Evolutionary conservation across 495 filamentous ascomycete genomes (phyloP).

Genomic region (Podospora anserina): DNA sequence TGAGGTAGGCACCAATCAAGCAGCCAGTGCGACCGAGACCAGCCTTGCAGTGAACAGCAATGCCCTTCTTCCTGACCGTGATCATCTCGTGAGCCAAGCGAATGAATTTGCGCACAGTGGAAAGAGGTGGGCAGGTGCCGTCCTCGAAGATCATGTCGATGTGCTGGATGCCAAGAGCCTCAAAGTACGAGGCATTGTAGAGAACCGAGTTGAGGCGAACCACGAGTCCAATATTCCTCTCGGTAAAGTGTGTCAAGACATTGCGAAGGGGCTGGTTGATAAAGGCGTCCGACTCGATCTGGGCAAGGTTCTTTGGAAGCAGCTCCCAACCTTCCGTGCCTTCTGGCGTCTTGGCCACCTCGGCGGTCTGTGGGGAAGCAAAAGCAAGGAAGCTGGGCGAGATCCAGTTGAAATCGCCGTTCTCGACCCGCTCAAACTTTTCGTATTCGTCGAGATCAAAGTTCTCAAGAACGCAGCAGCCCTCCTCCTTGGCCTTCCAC

Average conservation of each 20-base stretch:
- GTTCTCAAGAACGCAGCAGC: constrained; percentile 77
- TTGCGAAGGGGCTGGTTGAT: constrained; percentile 90
- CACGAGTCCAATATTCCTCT: constrained; percentile 84
- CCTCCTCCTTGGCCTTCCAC: constrained; percentile 96
- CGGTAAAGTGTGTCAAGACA: constrained; percentile 81
- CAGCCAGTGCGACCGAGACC: constrained; percentile 93
- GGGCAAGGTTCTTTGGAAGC: constrained; percentile 65
- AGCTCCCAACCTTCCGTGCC: constrained; percentile 67
- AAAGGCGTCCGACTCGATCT: constrained; percentile 58
- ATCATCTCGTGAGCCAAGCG: constrained; percentile 93
- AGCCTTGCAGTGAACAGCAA: constrained; percentile 98
- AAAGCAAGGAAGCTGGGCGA: constrained; percentile 94
- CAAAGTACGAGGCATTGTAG: constrained; percentile 93
- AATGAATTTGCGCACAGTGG: constrained; percentile 86
- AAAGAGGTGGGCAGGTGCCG: constrained; percentile 86
- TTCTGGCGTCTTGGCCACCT: constrained; percentile 63
- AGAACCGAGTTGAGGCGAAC: constrained; percentile 94
- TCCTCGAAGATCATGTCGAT: constrained; percentile 99
- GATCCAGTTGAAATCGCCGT: constrained; percentile 99
- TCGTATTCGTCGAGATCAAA: constrained; percentile 98
- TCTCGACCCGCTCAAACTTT: constrained; percentile 89
- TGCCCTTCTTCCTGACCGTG: constrained; percentile 75
- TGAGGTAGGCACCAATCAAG: constrained; percentile 94
- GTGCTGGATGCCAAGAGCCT: constrained; percentile 88
- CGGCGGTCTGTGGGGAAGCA: constrained; percentile 84